Evolutionary conservation across 192 early-diverging fungal genomes (phyloP), one percentile per base, ranked within the genome.

Genomic region (Radiomyces spectabilis): DNA sequence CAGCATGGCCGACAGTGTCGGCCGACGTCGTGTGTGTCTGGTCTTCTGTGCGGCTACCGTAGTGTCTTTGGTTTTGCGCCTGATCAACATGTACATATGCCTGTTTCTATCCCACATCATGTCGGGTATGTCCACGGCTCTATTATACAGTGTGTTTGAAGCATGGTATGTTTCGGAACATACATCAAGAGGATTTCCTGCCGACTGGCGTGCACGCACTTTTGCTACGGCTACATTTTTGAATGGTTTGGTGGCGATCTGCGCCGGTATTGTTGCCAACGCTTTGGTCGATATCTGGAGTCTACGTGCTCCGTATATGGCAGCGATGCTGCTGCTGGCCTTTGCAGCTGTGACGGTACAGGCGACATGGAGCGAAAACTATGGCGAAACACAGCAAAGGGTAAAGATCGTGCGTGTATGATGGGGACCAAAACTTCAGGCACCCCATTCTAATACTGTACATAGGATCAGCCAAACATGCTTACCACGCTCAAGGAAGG

Each of bases 201-300:
- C 73, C 1, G 47, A 49, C 4, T 57, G 74, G 41, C 71, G 88
- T 13, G 70, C 79, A 7, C 70, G 66, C 18, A 86, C 82, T 9
- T 90, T 90, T 55, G 73, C 81, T 3, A 70, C 65, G 15, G 66
- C 80, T 19, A 85, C 78, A 6, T 87, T 86, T 42, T 48, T 82
- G 5, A 90, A 90, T 58, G 80, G 85, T 6, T 33, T 85, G 29
- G 79, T 87, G 1, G 88, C 88, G 5, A 87, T 90, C 35, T 33
- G 77, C 38, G 64, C 71, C 29, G 83, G 85, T 15, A 27, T 91
- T 7, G 35, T 88, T 4, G 85, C 86, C 34, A 82, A 90, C 64
- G 48, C 65, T 4, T 44, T 74, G 3, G 85, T 81, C 19, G 66
- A 76, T 37, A 29, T 48, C 24, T 83, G 54, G 22, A 83, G 84